Evolutionary conservation across 2,329 filamentous ascomycete species (phyloP), one percentile per base, ranked within the genome.

Genomic region (Myrmaecium sp.): DNA sequence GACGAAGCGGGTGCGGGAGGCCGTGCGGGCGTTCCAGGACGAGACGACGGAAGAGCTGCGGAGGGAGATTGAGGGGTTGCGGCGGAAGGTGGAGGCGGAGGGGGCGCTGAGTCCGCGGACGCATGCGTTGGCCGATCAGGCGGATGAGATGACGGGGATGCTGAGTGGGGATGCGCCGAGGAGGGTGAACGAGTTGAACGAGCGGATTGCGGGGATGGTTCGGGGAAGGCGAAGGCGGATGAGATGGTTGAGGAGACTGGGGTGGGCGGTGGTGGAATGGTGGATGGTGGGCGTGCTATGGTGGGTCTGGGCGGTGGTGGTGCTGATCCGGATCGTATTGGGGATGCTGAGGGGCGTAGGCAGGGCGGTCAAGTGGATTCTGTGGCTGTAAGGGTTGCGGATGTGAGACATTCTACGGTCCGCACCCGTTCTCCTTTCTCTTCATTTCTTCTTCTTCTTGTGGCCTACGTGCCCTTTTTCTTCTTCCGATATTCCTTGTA

Each of bases 231-330:
- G 78, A 30, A 62, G 74, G 31, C 62, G 80, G 23, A 59, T 86
- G 40, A 60, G 80, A 28, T 81, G 79, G 69, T 50, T 81, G 21
- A 60, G 80, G 14, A 60, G 76, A 10, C 67, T 69, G 0, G 72
- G 79, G 12, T 92, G 81, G 64, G 66, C 82, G 22, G 54, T 73
- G 14, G 66, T 92, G 14, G 83, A 93, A 58, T 92, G 81, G 81
- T 57, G 69, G 23, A 64, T 95, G 11, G 71, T 95, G 20, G 79
- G 78, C 4, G 68, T 91, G 39, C 81, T 95, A 73, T 94, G 89
- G 83, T 82, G 77, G 52, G 74, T 91, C 10, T 95, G 86, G 83
- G 69, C 91, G 32, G 60, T 92, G 17, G 84, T 94, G 14, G 78
- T 83, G 47, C 60, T 86, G 14, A 59, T 77, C 27, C 68, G 80